Base-by-base conservation (phyloP, 495 filamentous ascomycete species). In the Amorphotheca resinae region DNA sequence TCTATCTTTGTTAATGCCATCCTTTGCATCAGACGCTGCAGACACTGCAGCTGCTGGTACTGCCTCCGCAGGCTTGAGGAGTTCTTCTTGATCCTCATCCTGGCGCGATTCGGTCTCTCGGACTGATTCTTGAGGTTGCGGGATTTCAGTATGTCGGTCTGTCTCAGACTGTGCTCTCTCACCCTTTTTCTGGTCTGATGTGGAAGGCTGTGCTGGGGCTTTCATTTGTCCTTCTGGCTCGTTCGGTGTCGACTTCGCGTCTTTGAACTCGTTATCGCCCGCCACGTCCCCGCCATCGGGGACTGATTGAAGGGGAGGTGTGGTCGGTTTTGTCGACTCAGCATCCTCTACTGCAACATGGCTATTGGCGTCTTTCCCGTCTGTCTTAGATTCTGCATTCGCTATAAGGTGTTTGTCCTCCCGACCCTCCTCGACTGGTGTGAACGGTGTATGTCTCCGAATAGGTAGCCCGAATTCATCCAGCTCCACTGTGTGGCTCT, bases 401-500 rank as follows among this genome's bases (percentile, higher is more conserved):
- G 14, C 42, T n/a, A n/a, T n/a, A n/a, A n/a, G n/a, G n/a, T n/a
- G n/a, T n/a, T n/a, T n/a, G 44, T 38, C 44, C 15, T 41, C 41
- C 31, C 41, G 40, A 4, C 45, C 47, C 22, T 20, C 39, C 16
- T 11, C 43, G 30, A 51, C 38, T 32, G 38, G 28, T n/a, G n/a
- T n/a, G 16, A 34, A 40, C 21, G 48, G 60, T n/a, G n/a, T n/a
- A n/a, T n/a, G n/a, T 47, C 66, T 68, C 53, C 52, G 58, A 23
- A 74, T 61, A 32, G 68, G 71, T 38, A 77, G 57, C 18, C 72
- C 71, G 53, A 75, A 77, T 33, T 77, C 72, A 54, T 77, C 73
- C 16, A 64, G 41, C 49, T 76, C 65, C 16, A 12, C 18, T 18
- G 20, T 16, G 5, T 2, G 9, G 5, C 17, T 37, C 16, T 54